Conservation (phyloP, 2,329 filamentous ascomycete genomes). For the Ceratocystis diversiconidia region DNA sequence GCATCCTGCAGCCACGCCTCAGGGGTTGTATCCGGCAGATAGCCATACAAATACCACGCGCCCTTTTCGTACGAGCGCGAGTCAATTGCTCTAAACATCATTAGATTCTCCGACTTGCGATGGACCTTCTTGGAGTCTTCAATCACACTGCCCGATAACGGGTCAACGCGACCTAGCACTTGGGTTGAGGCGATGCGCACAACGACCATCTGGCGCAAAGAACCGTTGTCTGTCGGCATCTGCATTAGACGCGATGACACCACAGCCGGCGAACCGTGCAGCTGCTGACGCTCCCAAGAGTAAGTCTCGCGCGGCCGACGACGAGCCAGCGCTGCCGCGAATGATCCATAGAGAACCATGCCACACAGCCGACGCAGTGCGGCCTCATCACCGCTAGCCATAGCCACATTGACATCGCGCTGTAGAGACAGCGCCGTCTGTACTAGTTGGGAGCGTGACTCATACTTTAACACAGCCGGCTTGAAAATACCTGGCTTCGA, state of each 20-base stretch:
- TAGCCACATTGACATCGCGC: constrained; percentile 43
- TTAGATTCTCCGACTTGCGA: constrained; percentile 49
- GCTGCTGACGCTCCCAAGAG: constrained; percentile 38
- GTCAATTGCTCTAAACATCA: constrained; percentile 38
- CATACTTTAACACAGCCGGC: constrained; percentile 31
- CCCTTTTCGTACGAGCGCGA: constrained; percentile 33
- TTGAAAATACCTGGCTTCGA: constrained; percentile 33
- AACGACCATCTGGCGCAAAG: constrained; percentile 42
- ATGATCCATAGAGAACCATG: constrained; percentile 35
- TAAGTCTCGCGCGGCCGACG: constrained; percentile 34
- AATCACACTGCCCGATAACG: constrained; percentile 28
- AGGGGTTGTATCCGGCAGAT: constrained; percentile 38
- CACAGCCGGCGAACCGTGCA: constrained; percentile 33
- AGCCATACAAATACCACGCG: constrained; percentile 54
- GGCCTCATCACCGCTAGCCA: constrained; percentile 42
- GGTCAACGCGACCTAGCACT: constrained; percentile 32
- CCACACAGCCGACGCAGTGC: constrained; percentile 41
- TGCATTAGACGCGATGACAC: constrained; percentile 40
- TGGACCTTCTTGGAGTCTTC: constrained; percentile 36
- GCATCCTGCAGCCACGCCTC: constrained; percentile 25
- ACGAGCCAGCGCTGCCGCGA: constrained; percentile 39
- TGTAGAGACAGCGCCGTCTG: constrained; percentile 47
- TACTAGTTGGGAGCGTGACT: constrained; percentile 29
- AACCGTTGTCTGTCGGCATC: constrained; percentile 28
- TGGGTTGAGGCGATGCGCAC: constrained; percentile 46